Evolutionary conservation across 1,284 basidiomycete genomes (phyloP).

Genomic region (Boletellus deceptivus): DNA sequence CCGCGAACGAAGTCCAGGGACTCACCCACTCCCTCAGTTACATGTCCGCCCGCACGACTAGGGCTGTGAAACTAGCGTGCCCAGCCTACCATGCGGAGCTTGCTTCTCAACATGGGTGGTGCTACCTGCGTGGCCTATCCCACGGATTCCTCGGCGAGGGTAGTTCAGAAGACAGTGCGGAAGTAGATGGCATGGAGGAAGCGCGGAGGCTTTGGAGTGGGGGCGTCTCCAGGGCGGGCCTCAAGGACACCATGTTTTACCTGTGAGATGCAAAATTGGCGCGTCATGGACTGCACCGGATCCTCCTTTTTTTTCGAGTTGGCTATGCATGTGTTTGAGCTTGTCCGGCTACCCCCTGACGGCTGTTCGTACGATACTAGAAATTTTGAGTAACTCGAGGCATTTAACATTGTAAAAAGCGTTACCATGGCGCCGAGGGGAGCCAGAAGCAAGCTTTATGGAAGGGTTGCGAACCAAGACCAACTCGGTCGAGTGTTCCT

Average conservation of each 20-base stretch:
- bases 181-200: slow-evolving; percentile 44
- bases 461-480: no score
- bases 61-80: slow-evolving; percentile 73
- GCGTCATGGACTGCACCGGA: no score
- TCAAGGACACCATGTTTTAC: slow-evolving; percentile 78
- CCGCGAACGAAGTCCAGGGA: slow-evolving; percentile 64
- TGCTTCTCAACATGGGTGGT: slow-evolving; percentile 75
- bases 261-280: slow-evolving; percentile 39
- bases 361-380: no score
- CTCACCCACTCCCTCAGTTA: slow-evolving; percentile 67
- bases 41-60: slow-evolving; percentile 77
- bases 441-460: no score
- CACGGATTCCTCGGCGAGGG: slow-evolving; percentile 38
- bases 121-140: slow-evolving; percentile 69
- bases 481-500: no score
- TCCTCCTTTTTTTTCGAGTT: no score
- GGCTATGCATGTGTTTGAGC: no score
- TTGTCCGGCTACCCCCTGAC: no score
- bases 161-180: neutral
- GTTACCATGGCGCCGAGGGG: no score
- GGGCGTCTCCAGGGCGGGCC: slow-evolving; percentile 46
- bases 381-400: no score
- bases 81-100: slow-evolving; percentile 78
- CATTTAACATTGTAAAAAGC: no score
- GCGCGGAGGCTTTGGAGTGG: slow-evolving; percentile 54